Percentiles rank a stretch among this genome's conserved stretches.
Conservation (phyloP, 2,329 filamentous ascomycete species). For the Annulohypoxylon truncatum region DNA sequence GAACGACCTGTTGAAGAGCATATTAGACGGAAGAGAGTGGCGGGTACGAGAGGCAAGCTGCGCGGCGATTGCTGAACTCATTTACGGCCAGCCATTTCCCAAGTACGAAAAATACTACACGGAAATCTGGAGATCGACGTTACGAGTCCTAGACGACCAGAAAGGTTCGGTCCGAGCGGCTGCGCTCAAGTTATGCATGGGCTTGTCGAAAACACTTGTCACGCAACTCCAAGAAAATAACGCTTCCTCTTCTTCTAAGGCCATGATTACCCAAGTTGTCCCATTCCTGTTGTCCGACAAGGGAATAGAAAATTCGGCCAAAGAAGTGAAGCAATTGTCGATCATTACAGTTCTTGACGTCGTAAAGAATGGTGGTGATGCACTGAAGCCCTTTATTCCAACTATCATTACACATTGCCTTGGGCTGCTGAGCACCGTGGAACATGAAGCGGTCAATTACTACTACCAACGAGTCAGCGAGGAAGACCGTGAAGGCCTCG, state of each 20-base stretch:
- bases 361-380: conserved; percentile 86
- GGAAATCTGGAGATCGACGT: conserved; percentile 84
- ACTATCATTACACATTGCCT: conserved; percentile 85
- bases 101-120: conserved; percentile 87
- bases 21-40: conserved; percentile 88
- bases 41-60: conserved; percentile 92
- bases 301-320: conserved; percentile 86
- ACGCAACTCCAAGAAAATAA: conserved; percentile 85
- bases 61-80: conserved; percentile 85
- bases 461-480: conserved; percentile 91
- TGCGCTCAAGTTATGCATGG: conserved; percentile 84
- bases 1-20: conserved; percentile 84
- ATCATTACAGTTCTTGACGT: conserved; percentile 87
- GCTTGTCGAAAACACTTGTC: conserved; percentile 85
- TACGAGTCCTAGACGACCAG: conserved; percentile 96
- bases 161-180: conserved; percentile 88
- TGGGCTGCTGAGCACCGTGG: conserved; percentile 84
- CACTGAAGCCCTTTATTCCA: conserved; percentile 83
- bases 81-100: conserved; percentile 80
- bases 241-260: conserved; percentile 74
- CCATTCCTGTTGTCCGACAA: conserved; percentile 91
- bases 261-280: conserved; percentile 86
- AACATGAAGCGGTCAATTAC: conserved; percentile 91
- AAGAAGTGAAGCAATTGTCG: conserved; percentile 88
- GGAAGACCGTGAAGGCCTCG: conserved; percentile 87